These are phyloP conservation scores for Aspergillus piperis DNA, from an alignment of 2,329 filamentous ascomycete species.

Conservation along the genomic window DNA sequence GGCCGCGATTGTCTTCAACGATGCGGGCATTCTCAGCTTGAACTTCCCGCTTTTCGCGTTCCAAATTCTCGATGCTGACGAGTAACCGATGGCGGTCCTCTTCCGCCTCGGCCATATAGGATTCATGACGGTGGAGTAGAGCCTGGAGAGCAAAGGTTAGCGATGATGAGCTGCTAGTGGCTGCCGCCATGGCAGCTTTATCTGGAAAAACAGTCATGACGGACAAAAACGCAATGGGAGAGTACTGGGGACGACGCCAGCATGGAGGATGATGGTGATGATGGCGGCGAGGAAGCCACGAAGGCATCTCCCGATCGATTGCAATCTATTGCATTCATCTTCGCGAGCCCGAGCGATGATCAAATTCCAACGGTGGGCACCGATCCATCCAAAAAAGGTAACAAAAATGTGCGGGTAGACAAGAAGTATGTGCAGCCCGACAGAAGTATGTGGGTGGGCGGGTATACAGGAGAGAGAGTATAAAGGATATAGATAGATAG, in stretches of 20 bases:
- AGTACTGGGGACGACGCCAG: slow-evolving; percentile 28
- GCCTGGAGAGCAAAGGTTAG: slow-evolving; percentile 81
- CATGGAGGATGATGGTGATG: background rate
- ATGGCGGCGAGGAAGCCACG: slow-evolving; percentile 24
- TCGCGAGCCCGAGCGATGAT: background rate
- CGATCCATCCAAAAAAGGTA: background rate
- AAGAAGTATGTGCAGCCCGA: background rate
- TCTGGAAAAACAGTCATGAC: slow-evolving; percentile 31
- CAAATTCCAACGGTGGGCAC: background rate
- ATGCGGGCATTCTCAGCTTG: slow-evolving; percentile 75
- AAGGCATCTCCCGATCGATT: background rate
- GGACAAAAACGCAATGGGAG: slow-evolving; percentile 32
- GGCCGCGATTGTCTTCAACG: slow-evolving; percentile 76
- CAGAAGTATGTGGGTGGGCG: background rate
- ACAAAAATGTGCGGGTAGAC: background rate
- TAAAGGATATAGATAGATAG: background rate
- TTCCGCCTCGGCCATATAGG: slow-evolving; percentile 90
- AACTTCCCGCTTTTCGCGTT: slow-evolving; percentile 70
- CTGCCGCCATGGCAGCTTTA: slow-evolving; percentile 23
- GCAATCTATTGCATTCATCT: background rate
- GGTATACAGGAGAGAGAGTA: no score
- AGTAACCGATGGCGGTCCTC: slow-evolving; percentile 75
- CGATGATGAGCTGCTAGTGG: slow-evolving; percentile 44
- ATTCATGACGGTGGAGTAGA: slow-evolving; percentile 86
- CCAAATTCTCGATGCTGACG: slow-evolving; percentile 72